Percentiles rank a stretch among this genome's conserved stretches.
Conservation (phyloP, 2,329 filamentous ascomycete genomes). For the Colletotrichum somersetense region DNA sequence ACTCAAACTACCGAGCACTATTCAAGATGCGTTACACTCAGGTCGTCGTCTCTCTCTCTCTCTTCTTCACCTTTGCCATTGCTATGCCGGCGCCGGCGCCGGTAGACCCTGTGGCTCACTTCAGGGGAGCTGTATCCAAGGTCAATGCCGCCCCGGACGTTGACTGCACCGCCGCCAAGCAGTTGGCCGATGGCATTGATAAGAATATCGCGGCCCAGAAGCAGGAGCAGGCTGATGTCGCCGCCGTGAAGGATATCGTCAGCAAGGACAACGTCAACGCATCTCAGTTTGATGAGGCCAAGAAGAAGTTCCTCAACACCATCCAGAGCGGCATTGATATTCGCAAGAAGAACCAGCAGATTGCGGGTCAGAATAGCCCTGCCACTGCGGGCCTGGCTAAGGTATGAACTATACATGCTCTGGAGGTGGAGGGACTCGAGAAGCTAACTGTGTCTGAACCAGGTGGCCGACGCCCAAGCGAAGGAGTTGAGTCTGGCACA, state of each 20-base stretch:
- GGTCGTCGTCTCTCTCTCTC: constrained; percentile 17
- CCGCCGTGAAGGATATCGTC: constrained; percentile 32
- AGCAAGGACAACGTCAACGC: constrained; percentile 21
- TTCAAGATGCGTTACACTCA: constrained; percentile 30
- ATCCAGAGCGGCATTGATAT: constrained; percentile 45
- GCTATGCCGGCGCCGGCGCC: constrained; percentile 21
- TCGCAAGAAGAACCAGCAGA: constrained; percentile 44
- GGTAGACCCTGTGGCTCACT: neutral
- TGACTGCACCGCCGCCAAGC: constrained; percentile 41
- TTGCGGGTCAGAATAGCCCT: constrained; percentile 38
- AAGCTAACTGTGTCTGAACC: neutral
- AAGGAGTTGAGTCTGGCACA: constrained; percentile 18
- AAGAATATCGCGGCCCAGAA: constrained; percentile 46
- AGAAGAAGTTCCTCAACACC: constrained; percentile 42
- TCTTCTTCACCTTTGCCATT: constrained; percentile 24
- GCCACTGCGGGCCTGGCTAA: constrained; percentile 41
- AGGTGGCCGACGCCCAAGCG: constrained; percentile 26
- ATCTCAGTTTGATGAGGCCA: constrained; percentile 36
- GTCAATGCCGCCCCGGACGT: neutral
- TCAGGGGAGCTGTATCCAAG: neutral
- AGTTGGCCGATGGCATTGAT: constrained; percentile 44
- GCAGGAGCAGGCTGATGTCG: constrained; percentile 42
- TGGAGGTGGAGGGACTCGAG: neutral
- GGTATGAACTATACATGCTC: constrained; percentile 6
- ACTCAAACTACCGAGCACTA: neutral